Evolutionary conservation across 139 green algal genomes (phyloP), one percentile per base, ranked within the genome.

Genomic region (Axilococcus clingmanii): DNA sequence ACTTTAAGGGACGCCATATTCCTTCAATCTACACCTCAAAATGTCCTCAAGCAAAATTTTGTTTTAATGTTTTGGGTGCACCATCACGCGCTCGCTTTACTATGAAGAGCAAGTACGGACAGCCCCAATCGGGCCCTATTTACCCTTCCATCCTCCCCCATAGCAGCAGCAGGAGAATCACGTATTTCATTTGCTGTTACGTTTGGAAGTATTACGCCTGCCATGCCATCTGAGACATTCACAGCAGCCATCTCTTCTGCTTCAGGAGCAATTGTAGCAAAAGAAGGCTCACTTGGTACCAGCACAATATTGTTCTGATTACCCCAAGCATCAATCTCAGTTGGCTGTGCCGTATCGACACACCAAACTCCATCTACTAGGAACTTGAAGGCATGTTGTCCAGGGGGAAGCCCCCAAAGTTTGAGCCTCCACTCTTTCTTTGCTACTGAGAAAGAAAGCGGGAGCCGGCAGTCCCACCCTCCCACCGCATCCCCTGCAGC

Each of bases 261-360:
- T 28, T 23, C 54, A 22, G 25, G 11, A 33, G 15, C 9, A 12
- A 38, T n/a, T n/a, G 33, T 12, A 38, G 9, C 33, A 38, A 38
- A 9, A 9, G 11, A 9, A 12, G 9, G 9, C 33, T 12, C 12
- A 9, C 33, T 38, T n/a, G 19, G 15, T 22, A 79, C 61, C 30
- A 64, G 50, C 25, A 81, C 37, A 25, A 87, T 65, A 24, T 89
- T 91, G 68, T 89, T 89, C 55, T 57, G 74, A 61, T 89, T 89
- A 40, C 78, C 81, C 7, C 37, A 29, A 1, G 16, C 17, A 59
- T 77, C 63, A 24, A 55, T 27, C 19, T 73, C 64, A 19, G 70
- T 77, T 19, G 72, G 63, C 7, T 56, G 64, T 0, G 49, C 30
- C 9, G 68, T 48, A 54, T 89, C 81, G 8, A 81, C 57, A 2